Conservation (phyloP, 495 filamentous ascomycete species). For the Aspergillus bridgeri region DNA sequence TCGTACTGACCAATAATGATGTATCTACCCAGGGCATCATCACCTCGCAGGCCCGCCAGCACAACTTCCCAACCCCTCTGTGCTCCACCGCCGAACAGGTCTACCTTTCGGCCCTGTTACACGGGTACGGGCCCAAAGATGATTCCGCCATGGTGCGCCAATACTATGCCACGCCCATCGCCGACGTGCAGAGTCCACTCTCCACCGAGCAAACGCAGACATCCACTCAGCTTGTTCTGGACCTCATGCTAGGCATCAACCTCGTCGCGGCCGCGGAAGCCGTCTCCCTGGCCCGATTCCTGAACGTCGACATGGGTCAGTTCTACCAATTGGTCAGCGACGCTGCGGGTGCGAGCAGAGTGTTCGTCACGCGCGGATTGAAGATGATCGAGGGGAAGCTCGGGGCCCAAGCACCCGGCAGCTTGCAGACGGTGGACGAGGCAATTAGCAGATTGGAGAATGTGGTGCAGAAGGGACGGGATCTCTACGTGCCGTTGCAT, state of each 20-base stretch:
- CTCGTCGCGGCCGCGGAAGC: conserved; percentile 64
- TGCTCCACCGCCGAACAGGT: conserved; percentile 67
- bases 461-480: conserved; percentile 56
- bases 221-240: conserved; percentile 51
- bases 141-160: conserved; percentile 68
- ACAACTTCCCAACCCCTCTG: conserved; percentile 65
- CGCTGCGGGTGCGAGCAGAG: conserved; percentile 64
- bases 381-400: conserved; percentile 47
- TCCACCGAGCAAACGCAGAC: conserved; percentile 26
- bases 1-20: neutral
- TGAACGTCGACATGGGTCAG: conserved; percentile 61
- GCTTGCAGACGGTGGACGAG: conserved; percentile 47
- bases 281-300: conserved; percentile 58
- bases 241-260: conserved; percentile 61
- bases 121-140: conserved; percentile 63
- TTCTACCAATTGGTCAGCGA: conserved; percentile 65
- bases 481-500: conserved; percentile 41
- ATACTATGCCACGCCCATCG: conserved; percentile 46
- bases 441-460: conserved; percentile 58
- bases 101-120: conserved; percentile 56
- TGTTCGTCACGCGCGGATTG: conserved; percentile 55
- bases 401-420: conserved; percentile 23
- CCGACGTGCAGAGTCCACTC: conserved; percentile 23
- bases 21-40: conserved; percentile 58
- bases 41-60: conserved; percentile 59